A percentile compares a stretch with the other conserved stretches of the same genome.
phyloP scores from a whole-genome alignment of 2,329 filamentous ascomycete species.

The Phaeosphaeriaceae sp. region DNA sequence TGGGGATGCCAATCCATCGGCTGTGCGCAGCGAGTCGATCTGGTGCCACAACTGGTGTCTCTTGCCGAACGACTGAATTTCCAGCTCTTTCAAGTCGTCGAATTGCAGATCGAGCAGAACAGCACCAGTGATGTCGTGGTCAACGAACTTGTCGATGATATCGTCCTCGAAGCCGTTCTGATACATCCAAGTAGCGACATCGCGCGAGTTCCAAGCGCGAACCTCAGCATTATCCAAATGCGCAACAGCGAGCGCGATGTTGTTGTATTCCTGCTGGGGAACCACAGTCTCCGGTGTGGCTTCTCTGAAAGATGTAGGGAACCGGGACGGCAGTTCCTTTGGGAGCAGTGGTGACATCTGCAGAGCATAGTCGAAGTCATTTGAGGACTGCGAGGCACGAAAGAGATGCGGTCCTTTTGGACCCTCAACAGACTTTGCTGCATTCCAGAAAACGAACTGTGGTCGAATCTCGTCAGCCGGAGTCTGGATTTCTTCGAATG shows the following conservation, averaged over 20 bases:
- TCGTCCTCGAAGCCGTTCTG: constrained; percentile 78
- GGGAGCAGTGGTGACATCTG: constrained; percentile 78
- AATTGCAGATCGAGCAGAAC: constrained; percentile 92
- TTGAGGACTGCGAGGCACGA: constrained; percentile 69
- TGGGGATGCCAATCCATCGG: constrained; percentile 48
- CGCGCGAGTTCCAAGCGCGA: constrained; percentile 73
- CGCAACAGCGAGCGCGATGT: constrained; percentile 61
- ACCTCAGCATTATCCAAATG: constrained; percentile 67
- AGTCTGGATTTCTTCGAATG: constrained; percentile 82
- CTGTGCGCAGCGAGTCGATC: constrained; percentile 70
- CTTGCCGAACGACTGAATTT: constrained; percentile 82
- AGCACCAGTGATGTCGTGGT: constrained; percentile 89
- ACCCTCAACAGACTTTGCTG: constrained; percentile 74
- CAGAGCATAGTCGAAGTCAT: constrained; percentile 62
- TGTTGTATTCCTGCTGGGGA: constrained; percentile 55
- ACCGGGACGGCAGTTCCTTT: constrained; percentile 59
- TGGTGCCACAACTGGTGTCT: constrained; percentile 81
- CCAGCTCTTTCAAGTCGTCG: constrained; percentile 82
- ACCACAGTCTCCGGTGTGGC: constrained; percentile 46
- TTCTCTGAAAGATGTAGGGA: constrained; percentile 52
- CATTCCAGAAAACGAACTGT: constrained; percentile 66
- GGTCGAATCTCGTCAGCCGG: constrained; percentile 68
- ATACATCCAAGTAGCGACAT: constrained; percentile 87
- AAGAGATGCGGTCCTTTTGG: constrained; percentile 89
- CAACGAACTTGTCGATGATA: constrained; percentile 82